Base-by-base conservation (phyloP, 2,329 filamentous ascomycete genomes). In the Cephalotrichum gorgonifer region DNA sequence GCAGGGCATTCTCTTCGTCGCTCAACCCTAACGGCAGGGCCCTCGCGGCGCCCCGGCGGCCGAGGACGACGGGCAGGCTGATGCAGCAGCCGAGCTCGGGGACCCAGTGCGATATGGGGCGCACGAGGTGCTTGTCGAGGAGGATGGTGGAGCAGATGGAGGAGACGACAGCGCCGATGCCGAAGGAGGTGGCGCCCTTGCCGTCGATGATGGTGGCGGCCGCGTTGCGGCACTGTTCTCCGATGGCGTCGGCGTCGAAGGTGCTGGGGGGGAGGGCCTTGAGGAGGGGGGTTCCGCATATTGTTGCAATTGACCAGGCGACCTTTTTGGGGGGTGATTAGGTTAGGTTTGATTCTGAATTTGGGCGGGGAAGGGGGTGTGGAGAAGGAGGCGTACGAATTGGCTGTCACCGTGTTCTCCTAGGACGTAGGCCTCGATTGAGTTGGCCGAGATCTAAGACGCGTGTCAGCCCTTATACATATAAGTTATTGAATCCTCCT, bases 391-490 rank as follows among this genome's bases (percentile, higher is more conserved):
- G 31, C 46, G 42, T 26, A 48, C 46, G 27, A 48, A 48, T 43
- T 48, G 46, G 46, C 46, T 48, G 46, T 48, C 46, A n/a, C 46
- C 46, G 38, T 48, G 46, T n/a, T 48, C 46, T 17, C 46, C 46
- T 17, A 48, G 46, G 12, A 48, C 46, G 11, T 31, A 48, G 15
- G 46, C 46, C 14, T 48, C 46, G 46, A 48, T 48, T n/a, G 46
- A 48, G 46, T 48, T 48, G 23, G 30, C 17, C 11, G 46, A 48
- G 38, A 48, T 43, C 46, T 48, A 17, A 3, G 20, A 23, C 20
- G 5, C 12, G 11, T 12, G 46, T 48, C 39, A 48, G 46, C 7
- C 20, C 39, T 43, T 23, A 2, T 12, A 23, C 27, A 12, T 14
- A 15, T 7, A 15, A 17, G 5, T 27, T 12, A 27, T n/a, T n/a